phyloP scores from a whole-genome alignment of 805 yeast genomes.

The Metschnikowia drakensbergensis region DNA sequence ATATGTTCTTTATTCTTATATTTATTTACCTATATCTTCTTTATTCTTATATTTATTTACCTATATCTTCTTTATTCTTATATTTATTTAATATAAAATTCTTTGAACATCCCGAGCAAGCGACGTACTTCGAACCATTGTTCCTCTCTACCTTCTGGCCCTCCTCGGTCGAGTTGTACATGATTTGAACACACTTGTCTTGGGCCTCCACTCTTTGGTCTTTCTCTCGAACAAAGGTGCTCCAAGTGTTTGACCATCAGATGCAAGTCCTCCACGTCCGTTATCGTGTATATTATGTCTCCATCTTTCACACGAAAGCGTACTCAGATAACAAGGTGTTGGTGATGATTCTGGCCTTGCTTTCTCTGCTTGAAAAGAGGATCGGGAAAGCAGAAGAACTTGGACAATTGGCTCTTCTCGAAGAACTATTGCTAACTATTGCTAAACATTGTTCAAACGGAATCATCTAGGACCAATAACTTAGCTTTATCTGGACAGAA shows the following conservation, averaged over 20 bases:
- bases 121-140: constrained; percentile 80
- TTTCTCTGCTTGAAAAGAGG: constrained; percentile 97
- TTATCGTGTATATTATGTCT: constrained; percentile 89
- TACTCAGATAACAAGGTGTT: constrained; percentile 85
- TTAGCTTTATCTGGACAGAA: too few species aligned
- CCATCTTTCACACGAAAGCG: constrained; percentile 85
- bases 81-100: too few species aligned
- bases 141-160: constrained; percentile 95
- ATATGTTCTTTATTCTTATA: too few species aligned
- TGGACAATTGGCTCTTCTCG: constrained; percentile 71
- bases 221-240: constrained; percentile 90
- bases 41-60: too few species aligned
- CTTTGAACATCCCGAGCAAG: too few species aligned
- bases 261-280: constrained; percentile 92
- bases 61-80: too few species aligned
- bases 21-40: too few species aligned
- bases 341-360: constrained; percentile 94
- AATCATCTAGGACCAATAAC: too few species aligned
- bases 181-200: constrained; percentile 79
- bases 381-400: constrained; percentile 99
- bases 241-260: constrained; percentile 87
- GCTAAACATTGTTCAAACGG: too few species aligned
- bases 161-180: constrained; percentile 94
- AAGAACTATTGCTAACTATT: constrained; percentile 47
- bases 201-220: constrained; percentile 66